Evolutionary conservation across 441 rosid species (phyloP).

Genomic region (Mallotus repandus): DNA sequence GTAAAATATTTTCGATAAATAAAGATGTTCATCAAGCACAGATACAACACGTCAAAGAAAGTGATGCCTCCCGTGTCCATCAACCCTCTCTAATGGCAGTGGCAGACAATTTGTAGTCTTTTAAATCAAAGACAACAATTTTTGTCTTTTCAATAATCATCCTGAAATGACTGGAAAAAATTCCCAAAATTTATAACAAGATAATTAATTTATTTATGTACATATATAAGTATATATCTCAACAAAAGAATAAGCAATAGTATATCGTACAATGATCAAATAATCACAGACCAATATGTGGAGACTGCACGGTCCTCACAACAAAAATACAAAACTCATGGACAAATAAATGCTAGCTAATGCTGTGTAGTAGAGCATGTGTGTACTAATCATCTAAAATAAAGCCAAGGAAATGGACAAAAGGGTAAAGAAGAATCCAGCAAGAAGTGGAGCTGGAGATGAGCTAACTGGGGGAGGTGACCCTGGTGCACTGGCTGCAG

Average conservation of each 20-base stretch:
- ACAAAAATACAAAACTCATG: background rate
- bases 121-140: too few species aligned
- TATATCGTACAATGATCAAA: background rate
- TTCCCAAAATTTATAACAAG: background rate
- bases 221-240: background rate
- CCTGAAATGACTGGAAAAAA: background rate
- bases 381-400: background rate
- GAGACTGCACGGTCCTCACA: background rate
- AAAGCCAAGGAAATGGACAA: constrained; percentile 3
- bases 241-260: background rate
- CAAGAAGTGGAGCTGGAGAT: background rate
- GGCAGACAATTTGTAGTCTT: too few species aligned
- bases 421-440: constrained; percentile 1
- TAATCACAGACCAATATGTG: background rate
- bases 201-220: background rate
- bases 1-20: too few species aligned
- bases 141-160: background rate
- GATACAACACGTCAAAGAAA: too few species aligned
- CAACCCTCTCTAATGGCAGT: too few species aligned
- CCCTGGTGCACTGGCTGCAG: background rate
- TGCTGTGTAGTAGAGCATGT: too few species aligned
- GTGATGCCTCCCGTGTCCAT: too few species aligned
- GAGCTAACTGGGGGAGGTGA: constrained; percentile 25
- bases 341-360: background rate
- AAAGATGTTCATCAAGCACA: too few species aligned